Evolutionary conservation across 805 yeast species (phyloP).

Genomic region (Lipomyces sp.): DNA sequence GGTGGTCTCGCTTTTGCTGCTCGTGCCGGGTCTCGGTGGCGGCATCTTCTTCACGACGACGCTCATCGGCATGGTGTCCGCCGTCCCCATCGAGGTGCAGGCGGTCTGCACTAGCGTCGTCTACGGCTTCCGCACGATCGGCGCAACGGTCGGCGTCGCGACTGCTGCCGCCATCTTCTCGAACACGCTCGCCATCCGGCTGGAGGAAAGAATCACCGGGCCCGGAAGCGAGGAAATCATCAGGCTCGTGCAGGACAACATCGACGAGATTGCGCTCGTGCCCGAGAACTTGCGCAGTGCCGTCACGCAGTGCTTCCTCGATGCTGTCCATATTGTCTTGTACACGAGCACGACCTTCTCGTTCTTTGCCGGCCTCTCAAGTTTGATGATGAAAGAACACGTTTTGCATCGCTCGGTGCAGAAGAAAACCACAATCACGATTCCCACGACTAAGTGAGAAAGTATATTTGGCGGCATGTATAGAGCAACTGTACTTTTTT

Average conservation of each 20-base stretch:
- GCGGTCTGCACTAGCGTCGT: constrained; percentile 87
- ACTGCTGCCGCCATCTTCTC: constrained; percentile 57
- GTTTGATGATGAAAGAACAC: constrained; percentile 26
- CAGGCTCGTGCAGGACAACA: constrained; percentile 19
- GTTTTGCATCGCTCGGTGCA: constrained; percentile 16
- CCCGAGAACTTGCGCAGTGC: constrained; percentile 14
- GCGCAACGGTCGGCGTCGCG: constrained; percentile 77
- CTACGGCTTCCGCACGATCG: constrained; percentile 81
- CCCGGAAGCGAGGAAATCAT: constrained; percentile 26
- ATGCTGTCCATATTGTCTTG: constrained; percentile 21
- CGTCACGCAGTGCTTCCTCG: constrained; percentile 20
- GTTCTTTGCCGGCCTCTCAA: constrained; percentile 17
- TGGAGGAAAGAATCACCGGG: constrained; percentile 28
- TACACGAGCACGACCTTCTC: constrained; percentile 21
- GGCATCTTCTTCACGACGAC: constrained; percentile 68
- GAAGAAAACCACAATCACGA: background rate
- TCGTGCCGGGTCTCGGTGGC: constrained; percentile 60
- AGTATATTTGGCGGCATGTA: no score
- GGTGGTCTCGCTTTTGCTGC: constrained; percentile 43
- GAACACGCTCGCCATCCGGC: constrained; percentile 36
- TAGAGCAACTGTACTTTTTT: no score
- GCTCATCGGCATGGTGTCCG: constrained; percentile 68
- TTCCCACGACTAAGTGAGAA: background rate
- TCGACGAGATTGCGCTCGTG: constrained; percentile 17
- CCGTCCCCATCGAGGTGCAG: constrained; percentile 64